Conservation (phyloP, 106 monocot genomes). For the Triglochin maritima region DNA sequence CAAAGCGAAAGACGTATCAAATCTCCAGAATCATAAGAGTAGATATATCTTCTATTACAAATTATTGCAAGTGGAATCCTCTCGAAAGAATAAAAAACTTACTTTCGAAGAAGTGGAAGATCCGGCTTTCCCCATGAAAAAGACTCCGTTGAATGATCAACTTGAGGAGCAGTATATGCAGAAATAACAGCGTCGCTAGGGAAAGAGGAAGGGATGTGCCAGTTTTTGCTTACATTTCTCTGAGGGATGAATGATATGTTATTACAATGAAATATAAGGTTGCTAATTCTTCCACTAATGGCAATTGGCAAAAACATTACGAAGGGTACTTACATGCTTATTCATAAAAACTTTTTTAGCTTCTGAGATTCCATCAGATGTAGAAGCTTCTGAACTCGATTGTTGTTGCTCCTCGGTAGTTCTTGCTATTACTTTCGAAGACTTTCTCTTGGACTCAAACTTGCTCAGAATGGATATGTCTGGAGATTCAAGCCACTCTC, state of each 20-base stretch:
- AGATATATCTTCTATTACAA: not conserved
- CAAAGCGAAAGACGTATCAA: too few relatives aligned
- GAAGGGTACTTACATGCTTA: constrained; percentile 43
- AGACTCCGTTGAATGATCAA: constrained; percentile 76
- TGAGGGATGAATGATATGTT: constrained; percentile 6
- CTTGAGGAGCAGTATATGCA: constrained; percentile 71
- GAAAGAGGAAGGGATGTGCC: constrained; percentile 86
- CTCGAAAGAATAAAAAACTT: constrained; percentile 20
- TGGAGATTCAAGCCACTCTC: constrained; percentile 92
- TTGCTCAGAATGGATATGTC: constrained; percentile 70
- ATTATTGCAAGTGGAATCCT: not conserved
- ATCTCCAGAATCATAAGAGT: not conserved
- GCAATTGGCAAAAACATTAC: too few relatives aligned
- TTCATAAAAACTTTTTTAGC: constrained; percentile 60
- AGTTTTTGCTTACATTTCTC: constrained; percentile 99
- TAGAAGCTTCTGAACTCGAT: constrained; percentile 6
- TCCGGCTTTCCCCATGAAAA: constrained; percentile 97
- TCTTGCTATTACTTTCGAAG: constrained; percentile 14
- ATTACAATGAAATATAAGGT: too few relatives aligned
- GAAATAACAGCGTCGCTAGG: constrained; percentile 62
- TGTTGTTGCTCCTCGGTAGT: constrained; percentile 16
- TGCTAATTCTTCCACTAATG: too few relatives aligned
- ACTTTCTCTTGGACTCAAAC: constrained; percentile 35
- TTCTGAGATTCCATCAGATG: constrained; percentile 11
- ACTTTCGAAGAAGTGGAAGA: constrained; percentile 63